Percentiles rank a stretch among this genome's conserved stretches.
phyloP scores from a whole-genome alignment of 2,329 filamentous ascomycete genomes.

The Cladosporium cucumerinum region DNA sequence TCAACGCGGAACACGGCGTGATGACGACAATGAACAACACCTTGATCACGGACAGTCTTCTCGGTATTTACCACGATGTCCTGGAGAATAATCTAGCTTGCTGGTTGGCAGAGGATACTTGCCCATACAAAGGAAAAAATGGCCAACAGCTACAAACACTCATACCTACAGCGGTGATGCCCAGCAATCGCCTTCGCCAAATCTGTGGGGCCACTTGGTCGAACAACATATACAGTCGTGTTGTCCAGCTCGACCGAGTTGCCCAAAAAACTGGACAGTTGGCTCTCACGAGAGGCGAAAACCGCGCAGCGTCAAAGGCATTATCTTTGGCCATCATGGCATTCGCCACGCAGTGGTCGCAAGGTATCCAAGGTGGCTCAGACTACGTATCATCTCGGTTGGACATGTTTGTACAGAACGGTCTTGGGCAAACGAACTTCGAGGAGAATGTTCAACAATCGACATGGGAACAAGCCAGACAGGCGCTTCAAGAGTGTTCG shows the following conservation, averaged over 20 bases:
- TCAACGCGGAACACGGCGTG: not conserved
- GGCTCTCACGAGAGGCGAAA: not conserved
- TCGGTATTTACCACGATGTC: constrained; percentile 10
- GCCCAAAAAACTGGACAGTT: not conserved
- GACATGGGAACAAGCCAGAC: not conserved
- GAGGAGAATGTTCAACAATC: constrained; percentile 1
- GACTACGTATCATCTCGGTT: not conserved
- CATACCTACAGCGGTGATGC: not conserved
- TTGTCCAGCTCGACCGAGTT: not conserved
- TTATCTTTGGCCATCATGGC: constrained; percentile 8
- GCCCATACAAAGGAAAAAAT: not conserved
- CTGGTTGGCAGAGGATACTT: constrained; percentile 4
- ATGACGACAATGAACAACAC: constrained; percentile 4
- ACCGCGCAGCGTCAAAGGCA: not conserved
- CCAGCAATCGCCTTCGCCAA: not conserved
- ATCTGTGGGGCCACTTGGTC: constrained; percentile 2
- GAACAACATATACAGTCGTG: not conserved
- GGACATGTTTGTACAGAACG: not conserved
- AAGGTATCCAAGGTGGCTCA: not conserved
- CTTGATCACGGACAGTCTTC: constrained; percentile 4
- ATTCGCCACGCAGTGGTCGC: constrained; percentile 9
- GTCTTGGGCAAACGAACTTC: not conserved
- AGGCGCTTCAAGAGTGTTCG: constrained; percentile 1
- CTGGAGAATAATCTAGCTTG: constrained; percentile 8
- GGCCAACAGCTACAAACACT: not conserved